These are phyloP conservation scores for Limonium bicolor DNA, from an alignment of 148 eudicot genomes.

Conservation along the genomic window DNA sequence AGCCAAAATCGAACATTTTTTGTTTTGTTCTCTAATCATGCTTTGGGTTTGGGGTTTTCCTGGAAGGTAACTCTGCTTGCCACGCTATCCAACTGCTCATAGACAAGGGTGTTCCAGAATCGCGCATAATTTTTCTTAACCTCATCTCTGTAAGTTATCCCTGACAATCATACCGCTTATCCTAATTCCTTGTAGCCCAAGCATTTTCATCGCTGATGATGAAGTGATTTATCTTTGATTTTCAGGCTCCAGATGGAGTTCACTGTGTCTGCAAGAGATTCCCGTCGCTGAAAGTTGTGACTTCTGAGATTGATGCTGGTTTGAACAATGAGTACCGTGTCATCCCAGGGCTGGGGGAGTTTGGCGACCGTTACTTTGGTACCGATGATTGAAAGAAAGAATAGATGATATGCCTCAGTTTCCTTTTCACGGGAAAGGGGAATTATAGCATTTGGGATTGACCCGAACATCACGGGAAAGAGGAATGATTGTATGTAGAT, in stretches of 20 bases:
- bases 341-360: slow-evolving; percentile 92
- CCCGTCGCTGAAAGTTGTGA: slow-evolving; percentile 81
- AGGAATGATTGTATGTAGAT: too few relatives aligned
- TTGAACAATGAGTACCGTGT: slow-evolving; percentile 79
- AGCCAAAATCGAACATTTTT: too few relatives aligned
- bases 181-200: background rate
- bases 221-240: background rate
- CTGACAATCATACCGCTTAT: too few relatives aligned
- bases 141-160: slow-evolving; percentile 68
- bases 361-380: slow-evolving; percentile 96
- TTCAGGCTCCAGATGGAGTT: slow-evolving; percentile 88
- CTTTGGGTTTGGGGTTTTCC: too few relatives aligned
- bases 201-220: background rate
- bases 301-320: slow-evolving; percentile 79
- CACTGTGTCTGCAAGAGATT: slow-evolving; percentile 73
- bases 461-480: too few relatives aligned
- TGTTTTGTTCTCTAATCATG: too few relatives aligned
- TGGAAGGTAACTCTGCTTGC: slow-evolving; percentile 89
- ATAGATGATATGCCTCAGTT: background rate
- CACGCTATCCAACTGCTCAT: slow-evolving; percentile 85
- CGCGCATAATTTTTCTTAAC: slow-evolving; percentile 81
- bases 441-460: too few relatives aligned
- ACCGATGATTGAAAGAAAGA: slow-evolving; percentile 46
- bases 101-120: slow-evolving; percentile 96
- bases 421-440: too few relatives aligned